These are phyloP conservation scores for Xylaria sp. DNA, from an alignment of 2,329 filamentous ascomycete genomes.

Conservation along the genomic window DNA sequence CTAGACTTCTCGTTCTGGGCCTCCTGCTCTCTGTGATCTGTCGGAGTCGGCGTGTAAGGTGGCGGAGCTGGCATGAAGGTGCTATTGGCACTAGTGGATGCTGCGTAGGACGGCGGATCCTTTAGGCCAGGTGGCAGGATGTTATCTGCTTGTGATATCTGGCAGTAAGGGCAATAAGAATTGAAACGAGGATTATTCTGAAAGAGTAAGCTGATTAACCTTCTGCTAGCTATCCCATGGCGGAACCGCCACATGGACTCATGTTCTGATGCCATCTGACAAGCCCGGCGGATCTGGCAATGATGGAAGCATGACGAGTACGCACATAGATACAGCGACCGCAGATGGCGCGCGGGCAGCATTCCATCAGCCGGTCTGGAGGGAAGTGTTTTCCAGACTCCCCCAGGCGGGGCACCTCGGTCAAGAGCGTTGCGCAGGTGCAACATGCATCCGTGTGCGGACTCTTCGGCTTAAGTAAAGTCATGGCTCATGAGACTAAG, in stretches of 20 bases:
- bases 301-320: slow-evolving; percentile 12
- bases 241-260: background rate
- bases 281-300: background rate
- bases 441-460: slow-evolving; percentile 51
- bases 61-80: slow-evolving; percentile 32
- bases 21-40: slow-evolving; percentile 7
- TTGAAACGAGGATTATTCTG: slow-evolving; percentile 63
- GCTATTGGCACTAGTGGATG: slow-evolving; percentile 32
- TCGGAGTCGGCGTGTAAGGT: slow-evolving; percentile 35
- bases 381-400: slow-evolving; percentile 57
- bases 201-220: background rate
- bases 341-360: slow-evolving; percentile 68
- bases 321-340: slow-evolving; percentile 60
- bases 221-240: slow-evolving; percentile 13
- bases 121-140: slow-evolving; percentile 56
- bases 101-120: slow-evolving; percentile 62
- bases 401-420: slow-evolving; percentile 46
- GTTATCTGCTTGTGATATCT: slow-evolving; percentile 55
- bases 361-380: slow-evolving; percentile 57
- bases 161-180: slow-evolving; percentile 68
- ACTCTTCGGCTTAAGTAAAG: slow-evolving; percentile 18
- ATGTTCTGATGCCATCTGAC: background rate
- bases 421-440: slow-evolving; percentile 61
- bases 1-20: slow-evolving; percentile 30
- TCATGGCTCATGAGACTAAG: slow-evolving; percentile 15